Evolutionary conservation across 2,329 filamentous ascomycete species (phyloP).

Genomic region (Cordyceps tenuipes): DNA sequence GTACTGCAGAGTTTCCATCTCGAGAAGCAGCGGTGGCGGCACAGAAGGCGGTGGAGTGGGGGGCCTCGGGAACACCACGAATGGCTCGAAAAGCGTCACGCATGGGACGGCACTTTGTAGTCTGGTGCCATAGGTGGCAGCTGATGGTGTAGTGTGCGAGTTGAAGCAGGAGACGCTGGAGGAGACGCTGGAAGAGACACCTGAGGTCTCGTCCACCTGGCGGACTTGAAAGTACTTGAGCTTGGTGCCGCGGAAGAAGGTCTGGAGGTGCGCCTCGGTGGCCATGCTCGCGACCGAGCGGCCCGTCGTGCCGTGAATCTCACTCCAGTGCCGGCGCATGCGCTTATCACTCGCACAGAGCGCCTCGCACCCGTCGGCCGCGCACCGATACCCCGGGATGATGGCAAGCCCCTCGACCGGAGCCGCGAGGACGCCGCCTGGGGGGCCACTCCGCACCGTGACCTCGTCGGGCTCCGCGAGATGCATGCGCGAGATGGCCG

Average conservation of each 20-base stretch:
- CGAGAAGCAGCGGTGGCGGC: not conserved
- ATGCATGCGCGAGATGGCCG: conserved; percentile 18
- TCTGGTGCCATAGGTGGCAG: not conserved
- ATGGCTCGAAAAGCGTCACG: too few relatives aligned
- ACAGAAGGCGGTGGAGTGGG: too few relatives aligned
- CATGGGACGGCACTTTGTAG: not conserved
- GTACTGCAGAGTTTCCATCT: not conserved
- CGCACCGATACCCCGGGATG: conserved; percentile 23
- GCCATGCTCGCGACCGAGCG: conserved; percentile 13
- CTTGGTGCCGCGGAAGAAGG: conserved; percentile 30
- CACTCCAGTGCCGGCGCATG: conserved; percentile 25
- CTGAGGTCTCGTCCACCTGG: not conserved
- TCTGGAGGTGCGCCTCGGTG: conserved; percentile 23
- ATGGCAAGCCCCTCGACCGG: conserved; percentile 22
- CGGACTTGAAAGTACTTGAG: conserved; percentile 28
- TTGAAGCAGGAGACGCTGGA: not conserved
- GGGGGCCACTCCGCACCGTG: conserved; percentile 13
- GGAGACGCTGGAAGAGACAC: too few relatives aligned
- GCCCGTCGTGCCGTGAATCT: conserved; percentile 17
- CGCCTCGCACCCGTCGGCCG: conserved; percentile 19
- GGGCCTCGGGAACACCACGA: not conserved
- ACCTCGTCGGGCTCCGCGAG: conserved; percentile 25
- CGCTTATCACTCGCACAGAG: conserved; percentile 26
- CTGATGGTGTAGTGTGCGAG: not conserved
- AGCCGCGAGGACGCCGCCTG: conserved; percentile 9